Evolutionary conservation across 2,329 filamentous ascomycete genomes (phyloP).

Genomic region (Aspergillus awamori): DNA sequence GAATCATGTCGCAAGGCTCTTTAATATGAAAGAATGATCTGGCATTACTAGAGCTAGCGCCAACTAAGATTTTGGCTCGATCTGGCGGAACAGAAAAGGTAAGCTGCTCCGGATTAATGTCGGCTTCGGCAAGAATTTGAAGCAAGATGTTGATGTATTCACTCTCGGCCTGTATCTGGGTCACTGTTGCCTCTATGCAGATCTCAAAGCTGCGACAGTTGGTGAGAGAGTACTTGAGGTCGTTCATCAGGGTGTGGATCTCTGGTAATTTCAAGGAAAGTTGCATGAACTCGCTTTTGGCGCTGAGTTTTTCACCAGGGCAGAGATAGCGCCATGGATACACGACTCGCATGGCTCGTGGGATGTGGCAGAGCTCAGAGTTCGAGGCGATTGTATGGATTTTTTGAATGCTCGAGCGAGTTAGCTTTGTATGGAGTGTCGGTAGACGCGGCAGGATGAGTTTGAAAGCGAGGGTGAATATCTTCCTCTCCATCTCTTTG

Average conservation of each 20-base stretch:
- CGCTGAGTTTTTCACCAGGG: too few species aligned
- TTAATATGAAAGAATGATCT: background rate
- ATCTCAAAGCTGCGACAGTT: conserved; percentile 1
- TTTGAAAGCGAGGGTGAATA: background rate
- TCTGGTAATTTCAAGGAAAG: background rate
- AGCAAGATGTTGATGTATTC: background rate
- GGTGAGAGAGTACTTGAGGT: background rate
- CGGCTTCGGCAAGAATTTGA: background rate
- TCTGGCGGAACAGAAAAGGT: background rate
- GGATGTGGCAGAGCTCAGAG: background rate
- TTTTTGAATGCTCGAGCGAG: background rate
- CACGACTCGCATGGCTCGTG: background rate
- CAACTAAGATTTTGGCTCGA: too few species aligned
- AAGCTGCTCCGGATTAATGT: background rate
- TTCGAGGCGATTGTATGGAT: background rate
- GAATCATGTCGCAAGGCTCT: background rate
- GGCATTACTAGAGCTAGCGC: too few species aligned
- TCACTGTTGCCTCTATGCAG: background rate
- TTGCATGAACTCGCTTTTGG: too few species aligned
- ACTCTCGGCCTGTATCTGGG: too few species aligned
- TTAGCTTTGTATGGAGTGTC: background rate
- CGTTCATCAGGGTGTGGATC: background rate
- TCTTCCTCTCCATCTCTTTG: background rate
- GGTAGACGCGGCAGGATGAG: background rate
- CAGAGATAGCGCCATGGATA: background rate